A percentile compares a stretch with the other conserved stretches of the same genome.
phyloP scores from a whole-genome alignment of 73 alveolate genomes.

The Paramecium sonneborni region DNA sequence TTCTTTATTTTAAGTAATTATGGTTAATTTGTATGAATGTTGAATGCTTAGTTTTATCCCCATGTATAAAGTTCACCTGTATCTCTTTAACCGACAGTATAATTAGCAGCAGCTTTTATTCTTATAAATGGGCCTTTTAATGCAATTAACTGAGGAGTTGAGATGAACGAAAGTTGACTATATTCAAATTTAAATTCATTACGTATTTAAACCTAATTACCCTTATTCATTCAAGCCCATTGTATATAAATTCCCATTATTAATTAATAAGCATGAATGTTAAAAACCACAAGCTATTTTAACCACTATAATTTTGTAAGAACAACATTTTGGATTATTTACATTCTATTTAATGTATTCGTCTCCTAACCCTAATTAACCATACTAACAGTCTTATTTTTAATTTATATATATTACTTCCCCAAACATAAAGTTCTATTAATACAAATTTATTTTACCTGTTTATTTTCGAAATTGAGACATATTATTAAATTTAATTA shows the following conservation, averaged over 20 bases:
- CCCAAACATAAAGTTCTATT: conserved; percentile 25
- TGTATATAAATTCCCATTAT: not conserved
- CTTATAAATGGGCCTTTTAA: not conserved
- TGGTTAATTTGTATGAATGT: not conserved
- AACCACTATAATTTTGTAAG: not conserved
- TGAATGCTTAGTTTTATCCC: not conserved
- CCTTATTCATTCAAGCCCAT: not conserved
- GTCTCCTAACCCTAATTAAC: conserved; percentile 28
- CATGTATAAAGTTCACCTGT: not conserved
- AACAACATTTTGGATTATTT: conserved; percentile 13
- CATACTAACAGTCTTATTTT: not conserved
- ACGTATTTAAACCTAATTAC: not conserved
- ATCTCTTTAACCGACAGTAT: not conserved
- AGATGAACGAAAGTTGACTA: not conserved
- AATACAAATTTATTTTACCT: conserved; percentile 7
- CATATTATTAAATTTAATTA: too few species aligned
- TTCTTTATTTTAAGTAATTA: not conserved
- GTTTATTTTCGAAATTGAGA: not conserved
- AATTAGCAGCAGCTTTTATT: not conserved
- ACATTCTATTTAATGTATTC: not conserved
- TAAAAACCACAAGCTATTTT: conserved; percentile 12
- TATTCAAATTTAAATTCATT: not conserved
- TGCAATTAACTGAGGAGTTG: not conserved
- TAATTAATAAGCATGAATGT: not conserved
- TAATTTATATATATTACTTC: not conserved